Base-by-base conservation (phyloP, 2,329 filamentous ascomycete genomes). In the Sclerotinia sclerotiorum region DNA sequence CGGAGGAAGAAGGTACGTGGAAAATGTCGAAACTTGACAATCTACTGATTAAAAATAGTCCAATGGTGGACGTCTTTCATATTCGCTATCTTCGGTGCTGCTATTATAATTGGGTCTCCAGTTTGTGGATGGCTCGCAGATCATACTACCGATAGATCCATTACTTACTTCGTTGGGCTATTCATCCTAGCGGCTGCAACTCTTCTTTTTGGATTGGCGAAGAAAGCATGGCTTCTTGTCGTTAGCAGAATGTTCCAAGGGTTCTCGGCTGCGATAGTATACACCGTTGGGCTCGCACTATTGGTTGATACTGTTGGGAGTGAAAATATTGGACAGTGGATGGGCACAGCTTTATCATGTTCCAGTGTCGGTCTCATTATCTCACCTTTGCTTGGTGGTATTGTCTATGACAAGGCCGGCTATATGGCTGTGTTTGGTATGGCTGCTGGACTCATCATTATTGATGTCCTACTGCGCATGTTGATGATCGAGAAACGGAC, bases 271-370 rank as follows among this genome's bases (percentile, higher is more conserved):
- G 87, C 88, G 2, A 84, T 92, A 1, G 89, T 92, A 13, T 92
- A 90, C 88, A 87, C 87, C 0, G 88, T 91, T 0, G 90, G 90
- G 0, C 81, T 90, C 39, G 90, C 90, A 0, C 79, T 93, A 35
- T 74, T 93, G 15, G 88, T 88, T 1, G 90, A 93, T 74, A 91
- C 89, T 0, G 86, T 91, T 55, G 85, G 84, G 74, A 89, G 7
- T 1, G 79, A 84, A 62, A 84, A 86, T 61, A 75, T 89, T 46
- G 87, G 87, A 4, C 87, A 86, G 75, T 84, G 83, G 0, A 84
- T 89, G 73, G 87, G 87, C 21, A 83, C 84, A 78, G 83, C 87
- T 17, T 86, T 86, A 74, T 84, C 83, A 68, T 84, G 87, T 69
- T 83, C 87, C 61, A 84, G 84, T 0, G 79, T 87, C 0, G 87